Evolutionary conservation across 176 grass and related monocot species (phyloP).

Genomic region (Oryza nivara): DNA sequence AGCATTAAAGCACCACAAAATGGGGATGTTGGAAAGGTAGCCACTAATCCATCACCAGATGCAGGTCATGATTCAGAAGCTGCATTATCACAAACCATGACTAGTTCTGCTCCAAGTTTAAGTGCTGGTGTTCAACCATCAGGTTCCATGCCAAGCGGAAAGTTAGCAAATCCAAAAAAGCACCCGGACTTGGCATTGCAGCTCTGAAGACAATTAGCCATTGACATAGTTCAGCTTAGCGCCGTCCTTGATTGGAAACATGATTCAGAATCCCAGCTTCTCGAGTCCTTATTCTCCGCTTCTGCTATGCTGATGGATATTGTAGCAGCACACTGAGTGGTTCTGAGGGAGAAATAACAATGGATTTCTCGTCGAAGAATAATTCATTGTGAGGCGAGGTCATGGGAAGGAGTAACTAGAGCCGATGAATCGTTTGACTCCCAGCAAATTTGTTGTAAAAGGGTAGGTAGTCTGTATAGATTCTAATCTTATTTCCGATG

Average conservation of each 20-base stretch:
- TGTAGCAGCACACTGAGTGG: neutral
- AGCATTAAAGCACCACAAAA: constrained; percentile 34
- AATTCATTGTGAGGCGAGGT: neutral
- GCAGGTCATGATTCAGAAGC: constrained; percentile 32
- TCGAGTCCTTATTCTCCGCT: constrained; percentile 5
- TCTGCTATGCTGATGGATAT: neutral
- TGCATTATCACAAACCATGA: neutral
- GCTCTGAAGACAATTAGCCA: constrained; percentile 48
- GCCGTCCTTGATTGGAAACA: constrained; percentile 26
- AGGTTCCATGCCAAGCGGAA: constrained; percentile 41
- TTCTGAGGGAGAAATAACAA: constrained; percentile 6
- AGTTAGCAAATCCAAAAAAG: constrained; percentile 48
- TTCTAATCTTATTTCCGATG: constrained; percentile 56
- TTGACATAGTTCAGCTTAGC: constrained; percentile 45
- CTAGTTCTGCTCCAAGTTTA: constrained; percentile 35
- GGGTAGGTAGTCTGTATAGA: constrained; percentile 66
- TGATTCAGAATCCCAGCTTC: constrained; percentile 17
- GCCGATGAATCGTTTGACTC: constrained; percentile 44
- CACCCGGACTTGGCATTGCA: constrained; percentile 64
- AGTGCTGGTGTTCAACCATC: constrained; percentile 41
- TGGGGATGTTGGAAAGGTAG: constrained; percentile 34
- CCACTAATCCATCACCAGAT: constrained; percentile 19
- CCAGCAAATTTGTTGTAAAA: constrained; percentile 55
- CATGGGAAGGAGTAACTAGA: constrained; percentile 23
- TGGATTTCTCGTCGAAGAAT: constrained; percentile 30